phyloP scores from a whole-genome alignment of 2,329 filamentous ascomycete species.

The Curvularia lunata region DNA sequence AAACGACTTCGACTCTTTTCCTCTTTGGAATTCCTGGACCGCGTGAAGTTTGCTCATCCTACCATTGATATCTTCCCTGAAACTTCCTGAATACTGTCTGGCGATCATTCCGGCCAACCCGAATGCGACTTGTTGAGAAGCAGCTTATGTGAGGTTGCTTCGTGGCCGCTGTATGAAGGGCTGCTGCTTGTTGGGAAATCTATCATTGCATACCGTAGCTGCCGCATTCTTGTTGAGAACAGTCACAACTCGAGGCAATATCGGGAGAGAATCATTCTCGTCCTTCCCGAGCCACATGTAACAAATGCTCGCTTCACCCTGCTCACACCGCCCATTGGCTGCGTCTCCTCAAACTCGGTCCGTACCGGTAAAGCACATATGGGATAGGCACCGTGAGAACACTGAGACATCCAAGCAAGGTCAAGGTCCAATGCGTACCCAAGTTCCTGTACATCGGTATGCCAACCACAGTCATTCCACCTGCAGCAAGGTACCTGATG shows the following conservation, averaged over 20 bases:
- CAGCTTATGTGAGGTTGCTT: background rate
- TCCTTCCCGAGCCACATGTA: too few species aligned
- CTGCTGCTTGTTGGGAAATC: background rate
- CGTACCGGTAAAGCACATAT: constrained; percentile 55
- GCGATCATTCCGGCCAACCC: background rate
- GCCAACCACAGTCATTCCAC: constrained; percentile 50
- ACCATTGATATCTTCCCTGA: background rate
- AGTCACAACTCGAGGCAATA: background rate
- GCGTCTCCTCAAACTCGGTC: constrained; percentile 24
- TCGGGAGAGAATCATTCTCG: background rate
- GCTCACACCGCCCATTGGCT: constrained; percentile 12
- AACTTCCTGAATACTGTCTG: background rate
- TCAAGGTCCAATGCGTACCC: constrained; percentile 44
- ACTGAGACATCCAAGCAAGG: constrained; percentile 43
- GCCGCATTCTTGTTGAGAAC: background rate
- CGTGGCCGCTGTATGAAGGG: background rate
- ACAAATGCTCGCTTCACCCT: too few species aligned
- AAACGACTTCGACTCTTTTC: background rate
- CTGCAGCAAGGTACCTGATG: constrained; percentile 51
- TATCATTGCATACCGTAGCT: background rate
- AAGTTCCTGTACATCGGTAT: constrained; percentile 51
- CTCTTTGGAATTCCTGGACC: background rate
- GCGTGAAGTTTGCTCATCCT: background rate
- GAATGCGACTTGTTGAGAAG: background rate
- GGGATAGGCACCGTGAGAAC: constrained; percentile 49